Conservation (phyloP, 106 monocot genomes). For the Cymbidium sinense region DNA sequence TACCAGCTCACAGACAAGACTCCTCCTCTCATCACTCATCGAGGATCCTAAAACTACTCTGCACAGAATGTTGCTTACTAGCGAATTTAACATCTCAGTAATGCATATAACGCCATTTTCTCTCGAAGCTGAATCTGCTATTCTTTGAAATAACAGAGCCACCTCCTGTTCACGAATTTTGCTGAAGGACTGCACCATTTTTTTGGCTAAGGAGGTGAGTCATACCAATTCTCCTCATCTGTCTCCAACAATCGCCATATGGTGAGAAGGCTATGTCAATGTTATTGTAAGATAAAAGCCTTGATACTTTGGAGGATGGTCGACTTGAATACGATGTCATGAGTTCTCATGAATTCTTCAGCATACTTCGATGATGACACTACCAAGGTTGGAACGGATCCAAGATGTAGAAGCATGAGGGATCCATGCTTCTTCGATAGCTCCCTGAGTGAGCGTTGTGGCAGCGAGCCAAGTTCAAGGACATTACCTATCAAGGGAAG, state of each 20-base stretch:
- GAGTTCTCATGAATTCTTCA: constrained; percentile 14
- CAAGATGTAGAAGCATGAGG: constrained; percentile 30
- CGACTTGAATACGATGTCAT: constrained; percentile 17
- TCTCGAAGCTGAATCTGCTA: neutral
- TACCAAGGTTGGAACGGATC: constrained; percentile 14
- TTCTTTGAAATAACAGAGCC: neutral
- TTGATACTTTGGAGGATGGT: neutral
- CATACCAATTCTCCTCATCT: constrained; percentile 11
- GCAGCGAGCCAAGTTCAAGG: constrained; percentile 6
- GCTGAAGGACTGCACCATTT: constrained; percentile 5
- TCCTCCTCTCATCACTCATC: neutral
- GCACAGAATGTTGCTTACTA: neutral
- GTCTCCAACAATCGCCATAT: constrained; percentile 26
- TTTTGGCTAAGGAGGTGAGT: constrained; percentile 10
- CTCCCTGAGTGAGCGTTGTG: constrained; percentile 2
- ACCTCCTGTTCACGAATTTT: constrained; percentile 9
- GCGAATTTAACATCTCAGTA: neutral
- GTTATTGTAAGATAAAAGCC: neutral
- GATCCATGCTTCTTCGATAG: constrained; percentile 24
- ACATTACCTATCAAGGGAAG: constrained; percentile 28
- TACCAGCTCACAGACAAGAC: neutral
- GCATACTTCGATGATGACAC: constrained; percentile 23
- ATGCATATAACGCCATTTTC: neutral
- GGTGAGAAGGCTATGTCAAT: constrained; percentile 13
- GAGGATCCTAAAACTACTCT: constrained; percentile 6